phyloP scores from a whole-genome alignment of 768 basidiomycete genomes.

The Macrocybe gigantea region DNA sequence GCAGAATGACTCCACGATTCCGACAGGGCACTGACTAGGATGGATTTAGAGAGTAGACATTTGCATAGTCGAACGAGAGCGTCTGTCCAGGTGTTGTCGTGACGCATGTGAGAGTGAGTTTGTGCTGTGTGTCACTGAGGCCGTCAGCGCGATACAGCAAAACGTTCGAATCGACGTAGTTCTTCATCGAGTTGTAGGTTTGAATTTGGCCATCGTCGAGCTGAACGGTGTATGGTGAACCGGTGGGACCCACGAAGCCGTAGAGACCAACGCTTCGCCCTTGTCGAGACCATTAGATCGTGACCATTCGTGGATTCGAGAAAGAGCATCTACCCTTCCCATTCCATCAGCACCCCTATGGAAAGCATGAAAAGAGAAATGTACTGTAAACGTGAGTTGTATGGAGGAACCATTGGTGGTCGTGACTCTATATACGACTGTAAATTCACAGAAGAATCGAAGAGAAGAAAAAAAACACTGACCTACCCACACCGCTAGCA shows the following conservation, averaged over 20 bases:
- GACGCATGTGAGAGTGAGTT: constrained; percentile 23
- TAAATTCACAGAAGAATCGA: not conserved
- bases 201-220: constrained; percentile 17
- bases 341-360: not conserved
- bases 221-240: constrained; percentile 22
- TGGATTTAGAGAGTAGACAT: constrained; percentile 7
- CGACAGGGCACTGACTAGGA: not conserved
- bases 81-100: constrained; percentile 12
- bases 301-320: not conserved
- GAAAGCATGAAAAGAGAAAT: not conserved
- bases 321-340: not conserved
- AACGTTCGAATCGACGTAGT: constrained; percentile 17
- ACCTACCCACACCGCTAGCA: constrained; percentile 38
- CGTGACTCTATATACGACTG: constrained; percentile 8
- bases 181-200: constrained; percentile 13
- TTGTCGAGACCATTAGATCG: constrained; percentile 2
- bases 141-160: constrained; percentile 23
- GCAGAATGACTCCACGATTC: no score
- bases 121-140: constrained; percentile 23
- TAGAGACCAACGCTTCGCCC: constrained; percentile 30
- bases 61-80: constrained; percentile 25
- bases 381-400: constrained; percentile 20
- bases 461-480: constrained; percentile 24
- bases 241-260: constrained; percentile 29
- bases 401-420: constrained; percentile 13